These are phyloP conservation scores for Colletotrichum sp. DNA, from an alignment of 2,329 filamentous ascomycete species.

Conservation along the genomic window DNA sequence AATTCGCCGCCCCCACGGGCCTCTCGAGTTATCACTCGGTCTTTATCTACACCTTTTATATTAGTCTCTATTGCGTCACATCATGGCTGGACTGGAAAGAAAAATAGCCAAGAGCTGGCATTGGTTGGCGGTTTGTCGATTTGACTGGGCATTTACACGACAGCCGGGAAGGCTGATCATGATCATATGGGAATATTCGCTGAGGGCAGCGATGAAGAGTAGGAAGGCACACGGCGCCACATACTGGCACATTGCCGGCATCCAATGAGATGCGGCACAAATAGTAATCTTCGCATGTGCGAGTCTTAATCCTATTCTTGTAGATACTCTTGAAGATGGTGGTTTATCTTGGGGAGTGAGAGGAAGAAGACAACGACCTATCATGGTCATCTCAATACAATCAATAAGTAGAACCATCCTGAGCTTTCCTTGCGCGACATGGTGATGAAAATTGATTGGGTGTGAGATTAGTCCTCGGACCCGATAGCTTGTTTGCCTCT, in stretches of 20 bases:
- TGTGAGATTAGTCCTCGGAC: not conserved
- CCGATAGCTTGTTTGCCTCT: not conserved
- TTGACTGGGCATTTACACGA: not conserved
- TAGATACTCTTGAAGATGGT: not conserved
- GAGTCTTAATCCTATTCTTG: constrained; percentile 7
- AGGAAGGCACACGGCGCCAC: not conserved
- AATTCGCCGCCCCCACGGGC: not conserved
- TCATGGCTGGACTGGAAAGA: not conserved
- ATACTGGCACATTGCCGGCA: not conserved
- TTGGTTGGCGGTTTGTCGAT: not conserved
- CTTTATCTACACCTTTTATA: not conserved
- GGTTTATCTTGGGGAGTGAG: not conserved
- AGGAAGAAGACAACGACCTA: not conserved
- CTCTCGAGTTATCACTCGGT: not conserved
- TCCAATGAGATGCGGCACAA: not conserved
- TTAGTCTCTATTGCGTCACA: not conserved
- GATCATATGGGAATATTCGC: not conserved
- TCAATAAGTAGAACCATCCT: not conserved
- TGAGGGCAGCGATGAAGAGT: not conserved
- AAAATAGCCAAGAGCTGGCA: not conserved
- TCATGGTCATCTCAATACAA: not conserved
- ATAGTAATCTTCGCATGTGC: constrained; percentile 7
- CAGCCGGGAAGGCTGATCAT: not conserved
- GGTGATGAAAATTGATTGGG: not conserved
- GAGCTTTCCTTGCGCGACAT: not conserved